phyloP scores from a whole-genome alignment of 495 filamentous ascomycete genomes.

The Halenospora varia region DNA sequence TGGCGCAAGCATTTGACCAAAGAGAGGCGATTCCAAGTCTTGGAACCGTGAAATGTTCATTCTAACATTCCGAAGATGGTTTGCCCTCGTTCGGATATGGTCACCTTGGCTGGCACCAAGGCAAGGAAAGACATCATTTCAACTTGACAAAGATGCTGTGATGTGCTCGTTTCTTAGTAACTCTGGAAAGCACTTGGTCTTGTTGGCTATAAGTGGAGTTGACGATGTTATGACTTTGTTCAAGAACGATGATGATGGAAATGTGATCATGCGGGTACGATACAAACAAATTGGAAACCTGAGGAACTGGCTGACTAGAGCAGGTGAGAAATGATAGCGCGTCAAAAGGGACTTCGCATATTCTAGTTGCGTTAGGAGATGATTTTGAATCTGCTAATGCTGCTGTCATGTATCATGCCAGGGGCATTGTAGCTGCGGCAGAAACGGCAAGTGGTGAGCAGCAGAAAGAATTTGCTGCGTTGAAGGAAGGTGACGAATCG shows the following conservation, averaged over 20 bases:
- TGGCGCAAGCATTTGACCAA: no score
- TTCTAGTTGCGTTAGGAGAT: slow-evolving; percentile 69
- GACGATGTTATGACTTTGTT: slow-evolving; percentile 69
- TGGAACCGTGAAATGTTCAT: no score
- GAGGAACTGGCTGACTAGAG: background rate
- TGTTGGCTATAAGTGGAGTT: slow-evolving; percentile 76
- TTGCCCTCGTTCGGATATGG: slow-evolving; percentile 75
- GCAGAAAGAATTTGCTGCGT: slow-evolving; percentile 40
- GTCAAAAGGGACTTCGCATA: slow-evolving; percentile 46
- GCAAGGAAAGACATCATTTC: slow-evolving; percentile 67
- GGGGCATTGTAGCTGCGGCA: slow-evolving; percentile 54
- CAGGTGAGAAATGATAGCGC: slow-evolving; percentile 61
- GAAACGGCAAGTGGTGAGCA: slow-evolving; percentile 30
- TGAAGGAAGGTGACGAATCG: slow-evolving; percentile 38
- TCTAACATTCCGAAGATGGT: slow-evolving; percentile 51
- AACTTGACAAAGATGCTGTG: slow-evolving; percentile 70
- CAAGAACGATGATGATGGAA: slow-evolving; percentile 59
- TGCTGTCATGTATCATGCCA: slow-evolving; percentile 81
- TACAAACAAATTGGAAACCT: background rate
- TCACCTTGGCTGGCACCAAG: slow-evolving; percentile 83
- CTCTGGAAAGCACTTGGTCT: slow-evolving; percentile 74
- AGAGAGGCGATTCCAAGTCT: no score
- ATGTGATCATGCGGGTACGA: slow-evolving; percentile 57
- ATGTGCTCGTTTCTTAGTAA: slow-evolving; percentile 74
- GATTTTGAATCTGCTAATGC: slow-evolving; percentile 74